These are phyloP conservation scores for Chaetomium strumarium DNA, from an alignment of 2,329 filamentous ascomycete genomes.

Conservation along the genomic window DNA sequence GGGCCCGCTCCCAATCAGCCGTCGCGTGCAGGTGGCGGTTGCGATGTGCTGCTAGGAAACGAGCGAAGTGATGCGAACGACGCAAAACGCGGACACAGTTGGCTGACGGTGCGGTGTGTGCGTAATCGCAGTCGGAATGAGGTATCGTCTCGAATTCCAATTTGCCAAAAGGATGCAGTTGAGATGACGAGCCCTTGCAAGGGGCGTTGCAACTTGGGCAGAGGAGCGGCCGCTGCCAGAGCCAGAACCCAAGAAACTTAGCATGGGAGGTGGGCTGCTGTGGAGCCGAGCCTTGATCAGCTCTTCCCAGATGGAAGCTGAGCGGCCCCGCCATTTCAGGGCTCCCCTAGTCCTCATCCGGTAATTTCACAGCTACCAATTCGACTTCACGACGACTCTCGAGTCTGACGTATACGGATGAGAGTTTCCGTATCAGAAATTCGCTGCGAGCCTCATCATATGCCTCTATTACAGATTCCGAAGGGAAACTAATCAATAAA, in stretches of 20 bases:
- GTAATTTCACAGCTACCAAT: slow-evolving; percentile 3
- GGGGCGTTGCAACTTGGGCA: slow-evolving; percentile 4
- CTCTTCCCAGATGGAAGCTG: slow-evolving; percentile 19
- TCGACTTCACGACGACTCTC: too few species aligned
- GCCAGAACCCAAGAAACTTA: slow-evolving; percentile 2
- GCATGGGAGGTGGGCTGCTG: slow-evolving; percentile 15
- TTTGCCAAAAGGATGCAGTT: not conserved
- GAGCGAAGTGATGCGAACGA: slow-evolving; percentile 13
- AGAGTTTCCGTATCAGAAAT: too few species aligned
- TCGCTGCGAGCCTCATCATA: too few species aligned
- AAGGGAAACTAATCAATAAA: too few species aligned
- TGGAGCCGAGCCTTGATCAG: slow-evolving; percentile 14
- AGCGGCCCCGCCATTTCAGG: slow-evolving; percentile 4
- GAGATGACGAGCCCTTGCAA: slow-evolving; percentile 7
- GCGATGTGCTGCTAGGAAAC: slow-evolving; percentile 1
- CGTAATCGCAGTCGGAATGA: not conserved
- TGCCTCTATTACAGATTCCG: too few species aligned
- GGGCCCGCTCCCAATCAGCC: slow-evolving; percentile 1
- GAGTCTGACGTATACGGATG: too few species aligned
- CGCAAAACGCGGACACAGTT: not conserved
- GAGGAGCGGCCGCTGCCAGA: slow-evolving; percentile 10
- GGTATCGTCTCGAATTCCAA: not conserved
- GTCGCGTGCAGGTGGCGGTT: not conserved
- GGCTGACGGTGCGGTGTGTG: not conserved
- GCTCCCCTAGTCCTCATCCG: not conserved